These are phyloP conservation scores for Pleurotus tuoliensis DNA, from an alignment of 768 basidiomycete genomes.

Conservation along the genomic window DNA sequence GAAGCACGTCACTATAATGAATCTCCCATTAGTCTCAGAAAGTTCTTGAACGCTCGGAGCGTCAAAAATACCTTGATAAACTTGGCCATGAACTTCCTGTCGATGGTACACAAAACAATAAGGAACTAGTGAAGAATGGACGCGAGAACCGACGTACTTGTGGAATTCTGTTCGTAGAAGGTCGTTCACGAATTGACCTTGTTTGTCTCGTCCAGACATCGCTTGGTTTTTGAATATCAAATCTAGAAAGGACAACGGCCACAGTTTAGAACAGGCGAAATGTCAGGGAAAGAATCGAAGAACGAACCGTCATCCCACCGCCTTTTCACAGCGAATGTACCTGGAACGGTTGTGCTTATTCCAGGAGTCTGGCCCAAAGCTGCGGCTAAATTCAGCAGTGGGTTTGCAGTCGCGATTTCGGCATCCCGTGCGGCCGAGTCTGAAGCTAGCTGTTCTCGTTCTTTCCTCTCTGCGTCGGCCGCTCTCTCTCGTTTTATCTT, in stretches of 20 bases:
- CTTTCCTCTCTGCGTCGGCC: slow-evolving; percentile 83
- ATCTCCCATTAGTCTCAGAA: slow-evolving; percentile 10
- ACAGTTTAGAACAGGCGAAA: background rate
- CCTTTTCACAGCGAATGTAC: slow-evolving; percentile 87
- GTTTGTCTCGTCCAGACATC: slow-evolving; percentile 58
- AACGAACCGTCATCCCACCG: slow-evolving; percentile 91
- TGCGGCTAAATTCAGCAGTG: slow-evolving; percentile 85
- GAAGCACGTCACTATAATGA: slow-evolving; percentile 3
- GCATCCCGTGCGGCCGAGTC: slow-evolving; percentile 64
- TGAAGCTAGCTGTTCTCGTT: slow-evolving; percentile 66
- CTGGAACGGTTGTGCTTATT: slow-evolving; percentile 68
- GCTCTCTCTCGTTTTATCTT: slow-evolving; percentile 97
- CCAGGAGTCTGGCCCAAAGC: slow-evolving; percentile 80
- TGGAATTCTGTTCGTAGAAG: slow-evolving; percentile 91
- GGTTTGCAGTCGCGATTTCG: slow-evolving; percentile 85
- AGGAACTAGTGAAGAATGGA: slow-evolving; percentile 2
- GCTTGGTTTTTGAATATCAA: slow-evolving; percentile 99
- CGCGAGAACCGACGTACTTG: slow-evolving; percentile 50
- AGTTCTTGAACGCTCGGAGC: background rate
- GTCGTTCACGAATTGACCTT: slow-evolving; percentile 92
- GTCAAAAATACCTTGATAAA: slow-evolving; percentile 67
- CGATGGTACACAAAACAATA: slow-evolving; percentile 4
- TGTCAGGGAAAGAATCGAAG: slow-evolving; percentile 2
- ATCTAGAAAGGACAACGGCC: slow-evolving; percentile 43
- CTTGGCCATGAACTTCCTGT: slow-evolving; percentile 88